Conservation (phyloP, 1,284 basidiomycete genomes). For the Sporisorium iseilematis-ciliati region DNA sequence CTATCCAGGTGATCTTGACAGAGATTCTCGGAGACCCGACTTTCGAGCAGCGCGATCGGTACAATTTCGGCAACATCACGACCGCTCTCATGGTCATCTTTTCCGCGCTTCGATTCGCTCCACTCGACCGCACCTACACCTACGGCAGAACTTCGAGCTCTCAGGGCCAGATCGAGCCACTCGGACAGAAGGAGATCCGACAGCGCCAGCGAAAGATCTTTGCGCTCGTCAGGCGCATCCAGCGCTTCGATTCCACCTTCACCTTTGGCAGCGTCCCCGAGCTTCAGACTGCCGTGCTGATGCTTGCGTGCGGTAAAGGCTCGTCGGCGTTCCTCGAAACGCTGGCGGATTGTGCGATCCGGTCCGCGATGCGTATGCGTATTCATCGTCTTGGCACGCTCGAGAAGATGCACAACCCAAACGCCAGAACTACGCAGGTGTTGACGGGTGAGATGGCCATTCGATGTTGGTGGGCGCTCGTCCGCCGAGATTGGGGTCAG, state of each 20-base stretch:
- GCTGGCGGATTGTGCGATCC: slow-evolving; percentile 34
- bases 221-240: slow-evolving; percentile 37
- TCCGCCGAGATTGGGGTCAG: slow-evolving; percentile 37
- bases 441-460: slow-evolving; percentile 37
- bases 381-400: slow-evolving; percentile 37
- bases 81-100: slow-evolving; percentile 43
- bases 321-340: slow-evolving; percentile 29
- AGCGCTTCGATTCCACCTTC: slow-evolving; percentile 29
- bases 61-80: slow-evolving; percentile 31
- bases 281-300: slow-evolving; percentile 33
- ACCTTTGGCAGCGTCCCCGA: slow-evolving; percentile 33
- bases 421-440: slow-evolving; percentile 1
- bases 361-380: slow-evolving; percentile 50
- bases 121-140: slow-evolving; percentile 29
- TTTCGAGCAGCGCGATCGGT: slow-evolving; percentile 33
- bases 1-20: slow-evolving; percentile 26
- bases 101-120: slow-evolving; percentile 25
- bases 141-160: slow-evolving; percentile 16
- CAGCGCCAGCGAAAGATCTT: slow-evolving; percentile 33
- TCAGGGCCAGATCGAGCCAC: slow-evolving; percentile 13
- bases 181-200: slow-evolving; percentile 32
- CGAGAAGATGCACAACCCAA: slow-evolving; percentile 22
- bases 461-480: slow-evolving; percentile 48
- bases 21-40: slow-evolving; percentile 29
- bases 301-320: slow-evolving; percentile 36